phyloP scores from a whole-genome alignment of 371 early-diverging fungal genomes.

The Mucor irregularis region DNA sequence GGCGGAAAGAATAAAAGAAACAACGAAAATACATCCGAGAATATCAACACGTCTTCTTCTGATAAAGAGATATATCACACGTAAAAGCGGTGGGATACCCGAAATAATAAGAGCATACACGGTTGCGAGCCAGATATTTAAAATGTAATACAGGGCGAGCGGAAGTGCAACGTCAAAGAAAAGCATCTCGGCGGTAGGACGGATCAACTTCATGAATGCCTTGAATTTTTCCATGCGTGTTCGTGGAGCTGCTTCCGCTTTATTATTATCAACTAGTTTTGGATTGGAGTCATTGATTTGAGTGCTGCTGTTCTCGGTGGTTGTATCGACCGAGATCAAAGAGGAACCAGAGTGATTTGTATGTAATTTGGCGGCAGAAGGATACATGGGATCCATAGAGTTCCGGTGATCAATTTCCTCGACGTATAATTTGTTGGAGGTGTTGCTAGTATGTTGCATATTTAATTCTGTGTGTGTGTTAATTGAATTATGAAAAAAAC shows the following conservation, averaged over 20 bases:
- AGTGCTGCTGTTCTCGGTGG: not conserved
- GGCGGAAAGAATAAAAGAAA: conserved; percentile 45
- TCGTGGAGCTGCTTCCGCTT: too few species aligned
- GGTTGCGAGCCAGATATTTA: conserved; percentile 25
- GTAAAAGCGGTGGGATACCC: conserved; percentile 48
- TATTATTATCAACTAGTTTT: too few species aligned
- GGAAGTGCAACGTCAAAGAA: conserved; percentile 40
- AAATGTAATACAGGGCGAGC: conserved; percentile 37
- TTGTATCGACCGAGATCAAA: not conserved
- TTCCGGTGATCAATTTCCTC: not conserved
- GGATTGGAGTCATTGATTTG: too few species aligned
- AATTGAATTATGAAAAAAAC: too few species aligned
- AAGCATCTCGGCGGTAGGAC: conserved; percentile 14
- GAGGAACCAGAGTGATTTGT: not conserved
- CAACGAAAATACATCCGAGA: conserved; percentile 39
- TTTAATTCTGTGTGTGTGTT: too few species aligned
- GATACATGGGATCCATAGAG: not conserved
- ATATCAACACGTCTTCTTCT: conserved; percentile 35
- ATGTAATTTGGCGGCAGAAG: not conserved
- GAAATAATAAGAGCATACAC: conserved; percentile 50
- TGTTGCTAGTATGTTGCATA: too few species aligned
- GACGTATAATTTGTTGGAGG: too few species aligned
- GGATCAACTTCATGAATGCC: not conserved
- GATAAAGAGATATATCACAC: conserved; percentile 26
- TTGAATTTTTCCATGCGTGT: conserved; percentile 11